Conservation (phyloP, 2,329 filamentous ascomycete species). For the Sporothrix pseudoabietina region DNA sequence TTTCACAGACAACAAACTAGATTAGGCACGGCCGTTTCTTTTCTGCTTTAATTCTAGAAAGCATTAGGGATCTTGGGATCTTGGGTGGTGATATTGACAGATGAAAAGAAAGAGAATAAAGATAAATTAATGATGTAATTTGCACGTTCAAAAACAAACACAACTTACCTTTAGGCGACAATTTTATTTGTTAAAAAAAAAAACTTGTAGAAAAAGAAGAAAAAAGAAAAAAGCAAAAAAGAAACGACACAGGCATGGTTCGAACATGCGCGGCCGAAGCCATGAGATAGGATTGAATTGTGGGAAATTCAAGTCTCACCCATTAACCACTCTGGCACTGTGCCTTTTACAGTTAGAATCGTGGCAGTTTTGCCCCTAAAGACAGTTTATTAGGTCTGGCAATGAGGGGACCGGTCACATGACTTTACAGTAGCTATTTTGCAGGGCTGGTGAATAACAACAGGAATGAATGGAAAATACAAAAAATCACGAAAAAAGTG, state of each 20-base stretch:
- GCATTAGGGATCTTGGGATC: too few relatives aligned
- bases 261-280: constrained; percentile 37
- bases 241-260: constrained; percentile 36
- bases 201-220: constrained; percentile 10
- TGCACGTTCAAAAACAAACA: too few relatives aligned
- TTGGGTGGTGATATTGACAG: too few relatives aligned
- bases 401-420: neutral
- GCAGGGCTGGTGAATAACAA: too few relatives aligned
- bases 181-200: too few relatives aligned
- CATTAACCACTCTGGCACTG: constrained; percentile 37
- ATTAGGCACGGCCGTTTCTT: neutral
- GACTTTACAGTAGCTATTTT: neutral
- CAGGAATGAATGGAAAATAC: neutral
- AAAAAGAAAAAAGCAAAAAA: constrained; percentile 30
- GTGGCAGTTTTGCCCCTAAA: neutral
- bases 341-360: constrained; percentile 30
- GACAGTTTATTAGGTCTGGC: neutral
- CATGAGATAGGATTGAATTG: constrained; percentile 35
- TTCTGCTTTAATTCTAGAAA: neutral
- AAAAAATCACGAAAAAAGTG: neutral
- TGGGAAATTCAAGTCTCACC: constrained; percentile 35
- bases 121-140: too few relatives aligned
- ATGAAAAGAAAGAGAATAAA: neutral
- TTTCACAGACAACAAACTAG: neutral
- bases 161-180: too few relatives aligned